Evolutionary conservation across 805 yeast genomes (phyloP).

Genomic region (Hanseniaspora meyeri): DNA sequence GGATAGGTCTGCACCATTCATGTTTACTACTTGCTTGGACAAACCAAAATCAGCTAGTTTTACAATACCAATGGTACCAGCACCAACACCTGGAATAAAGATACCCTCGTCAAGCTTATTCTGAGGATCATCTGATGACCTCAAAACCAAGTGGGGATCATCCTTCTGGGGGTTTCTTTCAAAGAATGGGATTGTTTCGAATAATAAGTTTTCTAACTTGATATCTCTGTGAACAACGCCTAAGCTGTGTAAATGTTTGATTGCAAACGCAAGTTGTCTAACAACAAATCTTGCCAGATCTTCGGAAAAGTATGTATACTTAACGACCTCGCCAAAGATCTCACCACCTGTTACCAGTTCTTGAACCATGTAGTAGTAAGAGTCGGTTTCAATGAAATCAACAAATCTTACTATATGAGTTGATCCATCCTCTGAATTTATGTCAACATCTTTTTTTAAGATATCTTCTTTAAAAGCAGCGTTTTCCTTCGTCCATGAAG

Average conservation of each 20-base stretch:
- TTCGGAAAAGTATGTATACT: slow-evolving; percentile 53
- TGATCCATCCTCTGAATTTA: slow-evolving; percentile 16
- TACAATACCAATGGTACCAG: slow-evolving; percentile 81
- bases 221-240: slow-evolving; percentile 78
- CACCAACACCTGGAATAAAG: slow-evolving; percentile 69
- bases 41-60: slow-evolving; percentile 93
- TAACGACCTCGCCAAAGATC: slow-evolving; percentile 54
- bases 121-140: slow-evolving; percentile 56
- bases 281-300: slow-evolving; percentile 53
- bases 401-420: slow-evolving; percentile 51
- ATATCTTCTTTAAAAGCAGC: neutral
- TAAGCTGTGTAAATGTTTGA: slow-evolving; percentile 56
- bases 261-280: slow-evolving; percentile 49
- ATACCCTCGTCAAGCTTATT: slow-evolving; percentile 78
- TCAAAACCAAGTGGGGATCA: slow-evolving; percentile 25
- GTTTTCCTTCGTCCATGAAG: neutral
- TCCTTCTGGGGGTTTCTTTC: slow-evolving; percentile 19
- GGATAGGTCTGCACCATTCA: slow-evolving; percentile 40
- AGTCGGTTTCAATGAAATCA: slow-evolving; percentile 51
- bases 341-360: slow-evolving; percentile 74
- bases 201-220: slow-evolving; percentile 68
- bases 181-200: slow-evolving; percentile 30
- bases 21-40: slow-evolving; percentile 78
- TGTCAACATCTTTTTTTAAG: slow-evolving; percentile 8
- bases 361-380: slow-evolving; percentile 55